Base-by-base conservation (phyloP, 108 stramenopile genomes). In the Epithemia pelagica region DNA sequence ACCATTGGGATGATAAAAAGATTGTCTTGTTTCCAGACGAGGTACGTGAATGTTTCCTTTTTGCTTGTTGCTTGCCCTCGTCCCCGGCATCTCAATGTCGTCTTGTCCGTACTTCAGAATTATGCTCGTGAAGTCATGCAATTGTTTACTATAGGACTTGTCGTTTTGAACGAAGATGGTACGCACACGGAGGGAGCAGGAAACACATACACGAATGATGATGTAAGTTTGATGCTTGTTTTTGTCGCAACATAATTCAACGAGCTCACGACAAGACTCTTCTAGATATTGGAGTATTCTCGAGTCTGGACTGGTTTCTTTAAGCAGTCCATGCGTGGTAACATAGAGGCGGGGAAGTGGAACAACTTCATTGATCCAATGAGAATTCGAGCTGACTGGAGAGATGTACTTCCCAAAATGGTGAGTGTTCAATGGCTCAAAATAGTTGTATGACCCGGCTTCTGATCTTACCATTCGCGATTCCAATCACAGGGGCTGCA, bases 301-400 rank as follows among this genome's bases (percentile, higher is more conserved):
- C 59, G 83, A 27, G 83, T 76, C 1, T 86, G 83, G 85, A 89
- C 88, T 25, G 88, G 85, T 5, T 82, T 86, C 58, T 63, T 64
- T 28, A 46, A 68, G 7, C 65, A 65, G 25, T 26, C 32, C 58
- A 33, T 30, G 7, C 70, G 85, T 15, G 79, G 77, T 2, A 86
- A 86, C 53, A 60, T 51, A 1, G 71, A 72, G 59, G 21, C 22
- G 2, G 8, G 31, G 3, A 59, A 28, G 1, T 29, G 30, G 32
- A 15, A 46, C 37, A 77, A 85, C 57, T 58, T 66, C 37, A 21
- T 83, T 8, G 84, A 85, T 68, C 81, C 78, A 7, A 73, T 82
- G 78, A 27, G 63, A 0, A 78, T 87, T 30, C 57, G 59, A 18
- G 20, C 21, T 65, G 75, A 21, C 69, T 79, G 57, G 64, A 75